A percentile compares a stretch with the other conserved stretches of the same genome.
phyloP scores from a whole-genome alignment of 192 early-diverging fungal genomes.

The Rhizophagus clarus region DNA sequence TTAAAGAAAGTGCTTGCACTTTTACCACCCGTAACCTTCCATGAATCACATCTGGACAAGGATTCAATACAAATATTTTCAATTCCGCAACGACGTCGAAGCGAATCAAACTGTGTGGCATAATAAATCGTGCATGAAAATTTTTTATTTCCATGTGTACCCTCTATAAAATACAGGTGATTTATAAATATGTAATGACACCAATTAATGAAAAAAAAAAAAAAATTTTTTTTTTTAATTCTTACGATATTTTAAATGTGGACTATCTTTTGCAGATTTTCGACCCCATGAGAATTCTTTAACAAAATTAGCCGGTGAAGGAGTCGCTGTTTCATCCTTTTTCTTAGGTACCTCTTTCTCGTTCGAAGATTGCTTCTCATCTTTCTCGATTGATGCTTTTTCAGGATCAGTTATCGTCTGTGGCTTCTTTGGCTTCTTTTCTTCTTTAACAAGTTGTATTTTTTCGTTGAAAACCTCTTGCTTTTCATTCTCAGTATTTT shows the following conservation, averaged over 20 bases:
- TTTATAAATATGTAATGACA: not conserved
- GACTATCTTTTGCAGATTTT: conserved; percentile 28
- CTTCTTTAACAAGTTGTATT: not conserved
- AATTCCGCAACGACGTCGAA: conserved; percentile 79
- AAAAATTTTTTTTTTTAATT: not conserved
- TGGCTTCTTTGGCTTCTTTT: not conserved
- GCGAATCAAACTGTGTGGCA: conserved; percentile 83
- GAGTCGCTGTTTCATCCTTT: too few relatives aligned
- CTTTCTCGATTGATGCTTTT: not conserved
- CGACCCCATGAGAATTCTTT: not conserved
- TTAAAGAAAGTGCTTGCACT: conserved; percentile 87
- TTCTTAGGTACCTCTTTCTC: not conserved
- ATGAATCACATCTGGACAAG: conserved; percentile 75
- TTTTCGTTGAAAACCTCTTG: not conserved
- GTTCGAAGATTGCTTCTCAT: not conserved
- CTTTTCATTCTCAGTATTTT: not conserved
- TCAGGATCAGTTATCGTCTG: not conserved
- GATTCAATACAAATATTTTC: conserved; percentile 80
- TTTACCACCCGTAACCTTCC: conserved; percentile 84
- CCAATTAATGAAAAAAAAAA: not conserved
- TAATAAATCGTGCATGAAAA: conserved; percentile 86
- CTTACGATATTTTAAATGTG: conserved; percentile 64
- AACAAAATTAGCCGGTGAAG: too few relatives aligned
- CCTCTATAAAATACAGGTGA: conserved; percentile 43
- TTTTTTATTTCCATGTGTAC: conserved; percentile 67